These are phyloP conservation scores for Phytomonas francai DNA, from an alignment of 208 protist species.

Conservation along the genomic window DNA sequence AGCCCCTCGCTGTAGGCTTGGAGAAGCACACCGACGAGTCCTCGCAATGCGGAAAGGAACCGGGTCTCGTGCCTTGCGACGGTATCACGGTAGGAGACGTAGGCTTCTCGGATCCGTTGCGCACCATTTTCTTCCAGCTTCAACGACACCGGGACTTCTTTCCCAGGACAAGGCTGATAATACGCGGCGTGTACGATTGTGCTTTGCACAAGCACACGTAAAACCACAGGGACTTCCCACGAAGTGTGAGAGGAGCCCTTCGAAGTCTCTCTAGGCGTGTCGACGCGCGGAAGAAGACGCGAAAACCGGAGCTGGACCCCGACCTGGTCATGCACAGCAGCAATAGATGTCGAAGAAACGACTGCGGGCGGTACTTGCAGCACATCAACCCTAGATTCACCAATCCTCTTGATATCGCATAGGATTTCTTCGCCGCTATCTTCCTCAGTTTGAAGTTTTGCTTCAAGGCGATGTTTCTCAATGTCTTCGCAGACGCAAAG, in stretches of 20 bases:
- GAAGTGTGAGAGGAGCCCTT: not conserved
- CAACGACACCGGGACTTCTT: not conserved
- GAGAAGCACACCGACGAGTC: not conserved
- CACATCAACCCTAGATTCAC: not conserved
- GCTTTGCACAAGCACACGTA: not conserved
- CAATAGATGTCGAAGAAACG: not conserved
- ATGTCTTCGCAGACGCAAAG: not conserved
- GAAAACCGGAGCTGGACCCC: not conserved
- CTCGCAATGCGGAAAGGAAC: not conserved
- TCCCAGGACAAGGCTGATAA: not conserved
- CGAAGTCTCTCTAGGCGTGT: not conserved
- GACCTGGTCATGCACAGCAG: not conserved
- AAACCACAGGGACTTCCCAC: not conserved
- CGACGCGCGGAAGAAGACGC: not conserved
- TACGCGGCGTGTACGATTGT: not conserved
- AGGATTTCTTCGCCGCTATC: not conserved
- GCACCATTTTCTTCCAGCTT: not conserved
- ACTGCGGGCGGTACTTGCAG: not conserved
- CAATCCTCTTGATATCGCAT: not conserved
- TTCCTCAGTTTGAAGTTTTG: not conserved
- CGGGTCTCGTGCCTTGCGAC: not conserved
- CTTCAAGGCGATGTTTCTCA: not conserved
- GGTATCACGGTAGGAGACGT: not conserved
- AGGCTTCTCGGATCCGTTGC: not conserved
- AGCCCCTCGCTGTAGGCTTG: not conserved